Percentiles rank a stretch among this genome's conserved stretches.
Evolutionary conservation across 225 moss, liverwort and hornwort genomes (phyloP).

Genomic region (Antitrichia curtipendula): DNA sequence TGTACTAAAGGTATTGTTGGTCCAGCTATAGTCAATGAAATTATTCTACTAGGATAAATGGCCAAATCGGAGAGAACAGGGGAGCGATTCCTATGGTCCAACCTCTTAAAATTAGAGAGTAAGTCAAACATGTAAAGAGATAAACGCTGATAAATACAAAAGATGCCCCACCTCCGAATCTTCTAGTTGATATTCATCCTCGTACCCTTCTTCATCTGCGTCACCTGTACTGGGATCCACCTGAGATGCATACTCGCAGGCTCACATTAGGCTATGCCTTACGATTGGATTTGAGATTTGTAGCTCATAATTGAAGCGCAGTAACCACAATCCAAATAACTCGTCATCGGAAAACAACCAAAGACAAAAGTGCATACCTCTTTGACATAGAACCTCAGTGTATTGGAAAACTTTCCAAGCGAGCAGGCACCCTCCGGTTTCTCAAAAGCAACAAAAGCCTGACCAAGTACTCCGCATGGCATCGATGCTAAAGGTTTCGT

Average conservation of each 20-base stretch:
- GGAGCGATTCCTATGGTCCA: neutral
- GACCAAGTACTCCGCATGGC: conserved; percentile 67
- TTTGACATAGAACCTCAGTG: conserved; percentile 63
- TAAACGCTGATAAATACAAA: neutral
- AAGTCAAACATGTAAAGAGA: neutral
- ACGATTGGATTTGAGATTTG: neutral
- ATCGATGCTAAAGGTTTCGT: conserved; percentile 54
- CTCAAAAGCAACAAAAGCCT: conserved; percentile 73
- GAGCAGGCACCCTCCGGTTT: conserved; percentile 52
- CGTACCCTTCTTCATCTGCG: conserved; percentile 72
- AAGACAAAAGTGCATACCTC: conserved; percentile 26
- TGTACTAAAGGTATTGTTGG: neutral
- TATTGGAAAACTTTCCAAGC: conserved; percentile 65
- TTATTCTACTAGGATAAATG: neutral
- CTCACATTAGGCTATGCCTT: neutral
- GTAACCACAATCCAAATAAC: neutral
- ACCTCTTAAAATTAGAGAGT: neutral
- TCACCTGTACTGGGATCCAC: conserved; percentile 82
- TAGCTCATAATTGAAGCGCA: neutral
- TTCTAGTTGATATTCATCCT: conserved; percentile 81
- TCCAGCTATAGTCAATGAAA: neutral
- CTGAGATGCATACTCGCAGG: conserved; percentile 21
- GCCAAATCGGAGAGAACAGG: neutral
- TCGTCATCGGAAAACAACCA: neutral
- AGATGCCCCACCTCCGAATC: conserved; percentile 54